A percentile compares a stretch with the other conserved stretches of the same genome.
These are phyloP conservation scores for Somion occarium DNA, from an alignment of 1,284 basidiomycete genomes.

Conservation along the genomic window DNA sequence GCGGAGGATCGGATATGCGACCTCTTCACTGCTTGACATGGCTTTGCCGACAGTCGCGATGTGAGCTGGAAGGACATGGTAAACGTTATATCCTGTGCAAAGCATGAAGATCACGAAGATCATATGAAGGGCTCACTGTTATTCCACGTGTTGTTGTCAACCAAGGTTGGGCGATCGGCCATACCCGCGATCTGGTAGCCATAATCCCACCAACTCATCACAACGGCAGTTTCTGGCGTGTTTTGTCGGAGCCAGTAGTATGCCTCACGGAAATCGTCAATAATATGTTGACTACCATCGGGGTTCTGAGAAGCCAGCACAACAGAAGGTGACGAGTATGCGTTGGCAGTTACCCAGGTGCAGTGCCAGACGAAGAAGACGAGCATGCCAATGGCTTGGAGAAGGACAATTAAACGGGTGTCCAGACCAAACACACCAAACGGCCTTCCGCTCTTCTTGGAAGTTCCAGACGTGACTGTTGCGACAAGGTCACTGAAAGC, in stretches of 20 bases:
- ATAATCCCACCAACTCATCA: constrained; percentile 99
- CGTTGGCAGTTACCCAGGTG: constrained; percentile 93
- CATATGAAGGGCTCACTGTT: constrained; percentile 67
- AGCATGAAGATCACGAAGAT: background rate
- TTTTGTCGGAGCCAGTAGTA: constrained; percentile 99
- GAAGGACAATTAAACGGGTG: constrained; percentile 72
- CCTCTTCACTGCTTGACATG: constrained; percentile 93
- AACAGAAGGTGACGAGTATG: constrained; percentile 98
- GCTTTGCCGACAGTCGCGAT: constrained; percentile 97
- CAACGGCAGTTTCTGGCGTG: constrained; percentile 86
- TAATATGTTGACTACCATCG: constrained; percentile 92
- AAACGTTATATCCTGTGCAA: background rate
- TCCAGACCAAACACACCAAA: constrained; percentile 83
- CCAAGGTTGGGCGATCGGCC: constrained; percentile 95
- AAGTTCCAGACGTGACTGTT: constrained; percentile 32
- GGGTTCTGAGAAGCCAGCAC: constrained; percentile 80
- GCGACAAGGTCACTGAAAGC: constrained; percentile 39
- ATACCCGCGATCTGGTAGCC: constrained; percentile 99
- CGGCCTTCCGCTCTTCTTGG: constrained; percentile 29
- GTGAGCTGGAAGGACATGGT: constrained; percentile 51
- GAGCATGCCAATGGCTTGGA: constrained; percentile 79
- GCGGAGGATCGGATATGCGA: constrained; percentile 93
- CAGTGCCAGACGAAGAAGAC: constrained; percentile 93
- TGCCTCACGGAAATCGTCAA: constrained; percentile 99
- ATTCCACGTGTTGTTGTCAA: constrained; percentile 99